Evolutionary conservation across 1,284 basidiomycete species (phyloP), one percentile per base, ranked within the genome.

Genomic region (Cutaneotrichosporon cavernicola): DNA sequence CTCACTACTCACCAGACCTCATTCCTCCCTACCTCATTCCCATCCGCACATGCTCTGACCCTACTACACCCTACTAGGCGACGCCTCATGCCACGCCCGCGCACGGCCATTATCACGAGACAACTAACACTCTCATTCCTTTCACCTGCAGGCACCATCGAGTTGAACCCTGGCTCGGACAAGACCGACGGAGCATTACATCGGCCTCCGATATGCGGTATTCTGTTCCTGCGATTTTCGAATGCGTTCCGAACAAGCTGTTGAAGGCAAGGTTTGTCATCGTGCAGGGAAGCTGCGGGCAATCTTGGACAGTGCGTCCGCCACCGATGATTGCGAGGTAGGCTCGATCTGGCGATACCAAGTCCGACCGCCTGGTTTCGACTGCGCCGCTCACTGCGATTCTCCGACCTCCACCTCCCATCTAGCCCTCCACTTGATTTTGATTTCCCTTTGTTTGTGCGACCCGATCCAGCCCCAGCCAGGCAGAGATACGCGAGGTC

Each of bases 131-230:
- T 22, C 21, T 5, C 49, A 11, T 11, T 11, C 11, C 49, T 22
- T 51, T 22, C 22, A 30, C 26, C 49, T 10, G 13, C 49, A 51
- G 22, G 13, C 21, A 51, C 16, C 18, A 51, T 26, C 49, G 49
- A 51, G 49, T 30, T 30, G 49, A 22, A 51, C 49, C 49, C 22
- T 30, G 49, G 22, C 21, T 8, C 49, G 49, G 49, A 13, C 49
- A 51, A 51, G 49, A 51, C 49, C 49, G 49, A 18, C 49, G 49
- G 49, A 51, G 5, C 30, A 51, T 30, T 31, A 30, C 49, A 51
- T 18, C 30, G 49, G 30, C n/a, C 18, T 46, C 43, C 16, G 43
- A 18, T 46, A 18, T 6, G 14, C 1, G 18, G 16, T 18, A 46
- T 46, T 46, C 43, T 7, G 16, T 22, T 51, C 14, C 14, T 51